Evolutionary conservation across 73 alveolate genomes (phyloP), one percentile per base, ranked within the genome.

Genomic region (Symbiodinium natans): DNA sequence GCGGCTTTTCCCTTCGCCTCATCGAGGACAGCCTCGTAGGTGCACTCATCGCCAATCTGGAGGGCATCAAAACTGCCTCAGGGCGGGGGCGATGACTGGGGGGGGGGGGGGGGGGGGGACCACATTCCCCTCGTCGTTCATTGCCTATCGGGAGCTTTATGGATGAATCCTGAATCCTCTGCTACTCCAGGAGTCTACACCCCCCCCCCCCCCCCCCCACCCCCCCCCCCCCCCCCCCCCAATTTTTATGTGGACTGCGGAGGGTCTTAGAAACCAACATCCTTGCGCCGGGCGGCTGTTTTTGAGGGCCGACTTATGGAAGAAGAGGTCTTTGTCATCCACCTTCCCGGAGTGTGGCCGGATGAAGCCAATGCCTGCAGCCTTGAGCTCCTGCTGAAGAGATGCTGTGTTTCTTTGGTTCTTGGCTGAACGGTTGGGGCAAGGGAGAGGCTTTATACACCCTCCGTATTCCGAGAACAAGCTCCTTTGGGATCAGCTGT

Each of bases 301-400:
- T 83, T 88, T 88, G 33, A 88, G 71, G 42, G 95, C 95, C 17
- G 95, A 88, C 75, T 88, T 88, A 86, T 88, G 95, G 86, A 88
- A 88, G 95, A 88, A 88, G 36, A 88, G 95, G 73, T 88, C 95
- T 68, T 88, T 88, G 73, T 88, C 95, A 63, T 88, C 95, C 86
- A 88, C 95, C 95, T 88, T 88, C 73, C 95, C 95, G 34, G 86
- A 63, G 46, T 88, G 95, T 11, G 95, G 95, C 46, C 95, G 68
- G 33, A 88, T 88, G 95, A 88, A 88, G 42, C 95, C 95, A 29
- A 88, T 88, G 38, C 95, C 95, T 7, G 95, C 95, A 15, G 95
- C 86, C 43, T 88, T 88, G 38, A 88, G 95, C 95, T 88, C 95
- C 95, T 88, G 48, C n/a, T n/a, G 31, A 5, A 25, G n/a, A 31